A percentile compares a stretch with the other conserved stretches of the same genome.
These are phyloP conservation scores for Nicotiana otophora DNA, from an alignment of 257 asterid genomes.

Conservation along the genomic window DNA sequence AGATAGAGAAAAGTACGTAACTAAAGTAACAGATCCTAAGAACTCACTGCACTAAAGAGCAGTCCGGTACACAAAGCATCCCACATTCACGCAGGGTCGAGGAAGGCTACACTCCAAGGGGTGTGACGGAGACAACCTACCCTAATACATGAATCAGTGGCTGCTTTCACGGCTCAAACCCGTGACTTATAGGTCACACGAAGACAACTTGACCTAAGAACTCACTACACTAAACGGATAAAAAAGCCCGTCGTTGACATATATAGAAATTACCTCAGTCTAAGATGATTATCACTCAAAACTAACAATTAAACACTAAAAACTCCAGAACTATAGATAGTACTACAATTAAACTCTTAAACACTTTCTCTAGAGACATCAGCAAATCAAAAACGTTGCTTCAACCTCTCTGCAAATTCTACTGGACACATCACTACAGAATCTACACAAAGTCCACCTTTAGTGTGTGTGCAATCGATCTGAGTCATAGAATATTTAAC, in stretches of 20 bases:
- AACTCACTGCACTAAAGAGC: not conserved
- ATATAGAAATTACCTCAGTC: not conserved
- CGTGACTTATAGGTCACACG: too few species aligned
- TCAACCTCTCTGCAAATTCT: constrained; percentile 52
- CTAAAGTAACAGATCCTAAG: not conserved
- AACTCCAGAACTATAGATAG: not conserved
- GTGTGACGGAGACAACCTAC: too few species aligned
- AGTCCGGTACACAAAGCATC: too few species aligned
- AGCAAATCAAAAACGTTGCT: constrained; percentile 23
- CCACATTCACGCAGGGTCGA: too few species aligned
- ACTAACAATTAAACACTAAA: not conserved
- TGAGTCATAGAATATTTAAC: constrained; percentile 89
- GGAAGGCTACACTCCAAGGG: too few species aligned
- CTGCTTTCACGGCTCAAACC: too few species aligned
- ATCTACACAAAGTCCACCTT: constrained; percentile 91
- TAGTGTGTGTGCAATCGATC: constrained; percentile 88
- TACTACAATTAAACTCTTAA: not conserved
- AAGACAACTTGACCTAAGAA: too few species aligned
- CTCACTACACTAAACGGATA: not conserved
- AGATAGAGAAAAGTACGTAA: not conserved
- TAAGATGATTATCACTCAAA: not conserved
- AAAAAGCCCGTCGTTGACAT: not conserved
- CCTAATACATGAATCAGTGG: too few species aligned
- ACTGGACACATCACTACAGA: constrained; percentile 66
- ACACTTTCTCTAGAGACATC: not conserved